These are phyloP conservation scores for Xylariaceae sp. DNA, from an alignment of 2,329 filamentous ascomycete genomes.

Conservation along the genomic window DNA sequence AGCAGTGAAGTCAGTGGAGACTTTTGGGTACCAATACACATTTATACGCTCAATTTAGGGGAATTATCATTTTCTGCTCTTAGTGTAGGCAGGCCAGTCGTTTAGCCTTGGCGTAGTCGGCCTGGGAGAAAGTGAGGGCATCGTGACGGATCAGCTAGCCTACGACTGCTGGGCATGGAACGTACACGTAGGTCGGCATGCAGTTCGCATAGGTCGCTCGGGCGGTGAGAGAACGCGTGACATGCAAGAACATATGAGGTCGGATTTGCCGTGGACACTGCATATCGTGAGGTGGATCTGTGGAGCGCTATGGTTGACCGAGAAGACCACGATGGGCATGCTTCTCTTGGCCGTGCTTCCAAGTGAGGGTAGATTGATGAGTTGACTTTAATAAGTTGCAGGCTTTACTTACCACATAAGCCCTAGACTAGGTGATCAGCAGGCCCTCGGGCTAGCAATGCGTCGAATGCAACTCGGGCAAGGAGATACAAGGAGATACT, in stretches of 20 bases:
- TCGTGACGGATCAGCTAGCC: constrained; percentile 20
- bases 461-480: constrained; percentile 11
- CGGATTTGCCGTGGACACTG: constrained; percentile 14
- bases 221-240: constrained; percentile 22
- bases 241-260: constrained; percentile 17
- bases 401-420: constrained; percentile 8
- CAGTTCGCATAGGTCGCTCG: constrained; percentile 20
- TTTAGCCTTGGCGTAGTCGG: constrained; percentile 1
- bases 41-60: constrained; percentile 6
- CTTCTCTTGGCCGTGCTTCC: too few relatives aligned
- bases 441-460: constrained; percentile 18
- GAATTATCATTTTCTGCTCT: neutral
- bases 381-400: neutral
- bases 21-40: constrained; percentile 18
- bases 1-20: constrained; percentile 11
- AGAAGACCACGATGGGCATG: constrained; percentile 12
- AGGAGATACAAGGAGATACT: neutral
- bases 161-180: constrained; percentile 13
- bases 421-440: constrained; percentile 19
- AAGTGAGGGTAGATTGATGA: too few relatives aligned
- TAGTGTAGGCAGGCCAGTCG: constrained; percentile 8
- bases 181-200: constrained; percentile 24
- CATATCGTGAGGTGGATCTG: constrained; percentile 13
- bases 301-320: constrained; percentile 11
- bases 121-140: constrained; percentile 20